Base-by-base conservation (phyloP, 768 basidiomycete genomes). In the Rhizopogon vinicolor region DNA sequence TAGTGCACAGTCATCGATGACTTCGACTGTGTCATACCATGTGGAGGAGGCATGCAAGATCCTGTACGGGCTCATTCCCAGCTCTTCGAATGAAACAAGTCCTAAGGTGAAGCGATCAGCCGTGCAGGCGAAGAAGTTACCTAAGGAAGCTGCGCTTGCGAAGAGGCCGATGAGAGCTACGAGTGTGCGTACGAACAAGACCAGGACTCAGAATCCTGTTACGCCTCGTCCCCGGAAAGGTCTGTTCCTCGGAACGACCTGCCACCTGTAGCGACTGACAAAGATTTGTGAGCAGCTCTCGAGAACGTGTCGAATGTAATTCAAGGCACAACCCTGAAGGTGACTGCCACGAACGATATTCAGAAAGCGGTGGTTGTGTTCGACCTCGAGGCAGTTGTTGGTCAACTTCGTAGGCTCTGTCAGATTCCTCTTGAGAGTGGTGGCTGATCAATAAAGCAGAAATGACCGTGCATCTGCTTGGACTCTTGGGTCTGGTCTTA, bases 401-500 rank as follows among this genome's bases (percentile, higher is more conserved):
- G 68, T 28, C 73, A 86, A 12, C 74, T 87, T 28, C 79, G 87
- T 89, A 61, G 44, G 85, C 68, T 18, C 2, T 18, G 10, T 53
- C 13, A 48, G 22, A 2, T 55, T 28, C 31, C 7, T 44, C 50
- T 5, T 35, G 40, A 41, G 10, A 25, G 25, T 28, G 19, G 40
- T 60, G 52, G 60, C 31, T 16, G 19, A 22, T 0, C 4, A 7
- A 31, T 0, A 14, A 12, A 18, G 13, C 59, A 89, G 86, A 83
- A 56, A 76, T 84, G 59, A 72, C 76, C 18, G 68, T 81, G 0
- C 76, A 83, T 44, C 71, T 95, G 42, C 77, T 92, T 16, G 88
- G 90, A 2, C 61, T 93, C 8, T 70, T 93, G 3, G 87, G 85
- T 0, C 77, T 89, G 14, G 72, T 80, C 2, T 69, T 93, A 5